Evolutionary conservation across 768 basidiomycete genomes (phyloP), one percentile per base, ranked within the genome.

Genomic region (Tricholoma matsutake): DNA sequence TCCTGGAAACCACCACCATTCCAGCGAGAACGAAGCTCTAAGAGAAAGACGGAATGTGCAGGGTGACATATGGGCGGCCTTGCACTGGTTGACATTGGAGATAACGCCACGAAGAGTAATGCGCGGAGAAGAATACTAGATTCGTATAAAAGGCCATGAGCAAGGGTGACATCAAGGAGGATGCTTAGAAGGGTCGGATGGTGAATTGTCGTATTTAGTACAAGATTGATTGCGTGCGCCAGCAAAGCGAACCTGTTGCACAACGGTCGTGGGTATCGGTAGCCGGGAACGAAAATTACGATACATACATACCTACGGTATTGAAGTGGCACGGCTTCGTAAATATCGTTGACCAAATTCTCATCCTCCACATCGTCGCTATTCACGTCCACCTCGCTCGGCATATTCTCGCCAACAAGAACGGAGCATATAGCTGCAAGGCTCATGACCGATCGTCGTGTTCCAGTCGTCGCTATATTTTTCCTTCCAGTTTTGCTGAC

Each of bases 171-270:
- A n/a, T 85, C 80, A 1, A 87, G 75, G 1, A 88, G 75, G 34
- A 75, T 68, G 52, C 71, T 75, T 29, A 84, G 67, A 11, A 88
- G 76, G 6, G 83, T 81, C 31, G 80, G 78, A 62, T 84, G 75
- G 53, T 73, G 77, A 4, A 78, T 73, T 60, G 80, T 84, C 3
- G 72, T 70, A 22, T 72, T 71, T 41, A 86, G 68, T 13, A 84
- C 74, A 29, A 85, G 67, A 22, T 74, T 76, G 6, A 86, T 68
- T 8, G 85, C 81, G 66, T 88, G 84, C 0, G 84, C 78, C 4
- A 83, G 66, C 18, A 87, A 64, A 18, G 81, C 74, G 66, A 74
- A 80, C 52, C 85, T 87, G n/a, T n/a, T n/a, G n/a, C n/a, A n/a
- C n/a, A n/a, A n/a, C n/a, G n/a, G 29, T 37, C 39, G 20, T 32